A percentile compares a stretch with the other conserved stretches of the same genome.
phyloP scores from a whole-genome alignment of 306 rosid species.

The Lablab purpureus region DNA sequence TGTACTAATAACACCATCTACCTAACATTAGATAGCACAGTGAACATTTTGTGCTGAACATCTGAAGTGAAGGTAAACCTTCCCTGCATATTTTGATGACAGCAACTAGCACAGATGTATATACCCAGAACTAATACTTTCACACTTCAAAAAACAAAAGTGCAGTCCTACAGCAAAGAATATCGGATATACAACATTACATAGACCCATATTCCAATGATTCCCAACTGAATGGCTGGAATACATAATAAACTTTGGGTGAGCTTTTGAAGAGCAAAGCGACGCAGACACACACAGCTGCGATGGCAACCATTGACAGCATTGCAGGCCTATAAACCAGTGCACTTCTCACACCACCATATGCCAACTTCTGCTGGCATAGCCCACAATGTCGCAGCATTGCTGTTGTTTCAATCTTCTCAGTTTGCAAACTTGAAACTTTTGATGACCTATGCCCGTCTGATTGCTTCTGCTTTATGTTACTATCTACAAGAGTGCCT shows the following conservation, averaged over 20 bases:
- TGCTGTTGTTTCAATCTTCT: constrained; percentile 46
- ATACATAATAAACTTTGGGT: constrained; percentile 73
- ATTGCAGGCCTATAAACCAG: constrained; percentile 83
- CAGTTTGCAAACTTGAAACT: constrained; percentile 64
- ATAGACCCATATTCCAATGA: constrained; percentile 75
- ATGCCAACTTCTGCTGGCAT: constrained; percentile 61
- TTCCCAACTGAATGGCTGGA: constrained; percentile 96
- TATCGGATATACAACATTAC: constrained; percentile 47
- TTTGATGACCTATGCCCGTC: constrained; percentile 56
- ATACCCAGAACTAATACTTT: constrained; percentile 38
- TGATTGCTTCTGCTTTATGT: constrained; percentile 54
- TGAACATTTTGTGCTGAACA: constrained; percentile 33
- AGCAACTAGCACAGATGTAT: constrained; percentile 40
- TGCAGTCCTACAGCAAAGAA: constrained; percentile 39
- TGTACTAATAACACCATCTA: constrained; percentile 22
- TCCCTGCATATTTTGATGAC: constrained; percentile 20
- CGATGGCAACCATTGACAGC: constrained; percentile 93
- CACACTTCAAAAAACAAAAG: constrained; percentile 22
- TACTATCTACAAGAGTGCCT: constrained; percentile 52
- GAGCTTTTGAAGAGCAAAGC: constrained; percentile 97
- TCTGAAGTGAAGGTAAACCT: constrained; percentile 21
- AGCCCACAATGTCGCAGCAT: constrained; percentile 49
- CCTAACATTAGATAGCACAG: constrained; percentile 37
- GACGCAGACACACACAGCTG: constrained; percentile 94
- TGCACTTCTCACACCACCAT: constrained; percentile 57